A percentile compares a stretch with the other conserved stretches of the same genome.
phyloP scores from a whole-genome alignment of 352 stramenopile species.

The Pythium phragmitis region DNA sequence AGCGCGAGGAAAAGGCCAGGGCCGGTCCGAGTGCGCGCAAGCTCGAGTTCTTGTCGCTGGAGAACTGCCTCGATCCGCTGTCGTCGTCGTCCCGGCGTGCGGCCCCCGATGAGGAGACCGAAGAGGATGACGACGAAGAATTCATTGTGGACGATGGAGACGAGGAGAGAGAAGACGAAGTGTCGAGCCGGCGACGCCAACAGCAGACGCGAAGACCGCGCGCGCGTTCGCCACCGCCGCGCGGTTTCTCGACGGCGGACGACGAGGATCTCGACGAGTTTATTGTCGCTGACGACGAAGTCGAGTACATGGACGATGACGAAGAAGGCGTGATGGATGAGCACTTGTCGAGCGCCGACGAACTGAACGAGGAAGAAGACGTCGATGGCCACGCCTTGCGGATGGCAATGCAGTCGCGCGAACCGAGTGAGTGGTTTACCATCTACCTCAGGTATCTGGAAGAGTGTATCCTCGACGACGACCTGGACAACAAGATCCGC shows the following conservation, averaged over 20 bases:
- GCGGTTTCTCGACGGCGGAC: constrained; percentile 46
- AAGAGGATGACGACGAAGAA: constrained; percentile 29
- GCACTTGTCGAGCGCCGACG: constrained; percentile 37
- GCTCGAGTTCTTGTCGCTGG: constrained; percentile 57
- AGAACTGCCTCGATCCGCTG: constrained; percentile 59
- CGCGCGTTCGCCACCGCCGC: constrained; percentile 1
- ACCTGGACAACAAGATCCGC: constrained; percentile 63
- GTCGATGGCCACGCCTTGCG: constrained; percentile 43
- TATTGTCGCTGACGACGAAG: constrained; percentile 72
- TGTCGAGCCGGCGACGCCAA: not conserved
- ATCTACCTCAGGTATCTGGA: constrained; percentile 86
- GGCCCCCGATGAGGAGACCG: constrained; percentile 27
- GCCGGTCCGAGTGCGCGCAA: constrained; percentile 34
- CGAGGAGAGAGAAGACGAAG: constrained; percentile 14
- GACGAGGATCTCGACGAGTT: constrained; percentile 80
- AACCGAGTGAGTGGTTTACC: constrained; percentile 77
- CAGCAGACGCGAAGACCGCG: not conserved
- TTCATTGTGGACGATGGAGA: constrained; percentile 40
- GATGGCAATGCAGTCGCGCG: constrained; percentile 45
- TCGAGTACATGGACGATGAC: constrained; percentile 88
- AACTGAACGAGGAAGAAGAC: constrained; percentile 35
- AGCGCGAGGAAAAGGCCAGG: constrained; percentile 52
- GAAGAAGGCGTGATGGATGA: constrained; percentile 71
- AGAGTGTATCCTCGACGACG: constrained; percentile 57
- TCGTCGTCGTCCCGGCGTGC: not conserved